Conservation (phyloP, 495 filamentous ascomycete genomes). For the Penicilliopsis zonata region DNA sequence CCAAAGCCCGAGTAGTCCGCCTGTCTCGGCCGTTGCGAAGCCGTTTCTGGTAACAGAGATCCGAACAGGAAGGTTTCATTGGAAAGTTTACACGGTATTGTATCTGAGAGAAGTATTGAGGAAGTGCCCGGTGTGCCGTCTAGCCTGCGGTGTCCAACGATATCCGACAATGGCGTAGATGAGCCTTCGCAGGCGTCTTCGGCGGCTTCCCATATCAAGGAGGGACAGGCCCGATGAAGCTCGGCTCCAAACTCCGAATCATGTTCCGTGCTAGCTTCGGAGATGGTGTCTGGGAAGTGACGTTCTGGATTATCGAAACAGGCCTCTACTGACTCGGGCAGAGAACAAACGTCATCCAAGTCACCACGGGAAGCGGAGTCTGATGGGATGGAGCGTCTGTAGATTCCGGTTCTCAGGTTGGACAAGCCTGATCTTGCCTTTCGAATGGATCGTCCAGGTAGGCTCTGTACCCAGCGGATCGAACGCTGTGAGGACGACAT, state of each 20-base stretch:
- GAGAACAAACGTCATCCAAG: slow-evolving; percentile 4
- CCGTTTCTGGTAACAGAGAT: background rate
- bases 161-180: background rate
- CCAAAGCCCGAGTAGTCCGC: background rate
- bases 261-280: slow-evolving; percentile 19
- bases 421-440: slow-evolving; percentile 22
- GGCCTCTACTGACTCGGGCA: slow-evolving; percentile 3
- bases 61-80: background rate
- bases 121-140: background rate
- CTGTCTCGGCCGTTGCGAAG: background rate
- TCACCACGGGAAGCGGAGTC: background rate
- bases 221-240: slow-evolving; percentile 16
- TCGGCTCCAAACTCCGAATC: slow-evolving; percentile 20
- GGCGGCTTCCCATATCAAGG: background rate
- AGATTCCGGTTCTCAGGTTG: slow-evolving; percentile 17
- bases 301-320: slow-evolving; percentile 4
- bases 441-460: slow-evolving; percentile 18
- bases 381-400: slow-evolving; percentile 7
- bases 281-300: slow-evolving; percentile 9
- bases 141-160: background rate
- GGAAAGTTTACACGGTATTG: background rate
- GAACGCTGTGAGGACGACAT: slow-evolving; percentile 7
- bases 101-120: background rate
- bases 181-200: background rate
- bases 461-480: slow-evolving; percentile 14